phyloP scores from a whole-genome alignment of 805 yeast genomes.

The Ogataea siamensis region DNA sequence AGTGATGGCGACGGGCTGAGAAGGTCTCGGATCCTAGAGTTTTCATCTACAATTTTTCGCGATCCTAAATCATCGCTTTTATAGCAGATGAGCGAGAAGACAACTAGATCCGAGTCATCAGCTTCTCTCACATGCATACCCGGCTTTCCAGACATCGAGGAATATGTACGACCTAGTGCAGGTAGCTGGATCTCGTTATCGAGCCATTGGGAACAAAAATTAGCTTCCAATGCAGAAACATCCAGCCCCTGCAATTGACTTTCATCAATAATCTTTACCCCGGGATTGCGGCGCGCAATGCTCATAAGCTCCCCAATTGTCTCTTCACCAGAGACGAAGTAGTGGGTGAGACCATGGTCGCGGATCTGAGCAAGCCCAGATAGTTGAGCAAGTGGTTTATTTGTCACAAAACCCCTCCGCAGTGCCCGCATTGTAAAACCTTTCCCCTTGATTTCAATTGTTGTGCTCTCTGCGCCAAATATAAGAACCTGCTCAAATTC shows the following conservation, averaged over 20 bases:
- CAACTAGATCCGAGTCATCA: not conserved
- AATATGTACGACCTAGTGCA: too few relatives aligned
- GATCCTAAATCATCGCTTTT: too few relatives aligned
- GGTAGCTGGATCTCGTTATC: too few relatives aligned
- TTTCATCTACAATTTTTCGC: constrained; percentile 2
- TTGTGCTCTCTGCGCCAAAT: constrained; percentile 1
- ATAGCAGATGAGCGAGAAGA: constrained; percentile 6
- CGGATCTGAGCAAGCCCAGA: constrained; percentile 1
- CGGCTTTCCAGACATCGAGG: constrained; percentile 1
- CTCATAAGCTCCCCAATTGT: constrained; percentile 1
- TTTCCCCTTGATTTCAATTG: constrained; percentile 12
- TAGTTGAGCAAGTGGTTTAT: constrained; percentile 1
- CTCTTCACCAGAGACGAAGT: not conserved
- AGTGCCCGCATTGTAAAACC: constrained; percentile 3
- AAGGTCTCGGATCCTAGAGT: not conserved
- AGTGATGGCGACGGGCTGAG: too few relatives aligned
- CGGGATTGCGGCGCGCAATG: constrained; percentile 2
- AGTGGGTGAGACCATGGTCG: constrained; percentile 2
- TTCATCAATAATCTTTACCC: constrained; percentile 1
- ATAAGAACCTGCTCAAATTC: constrained; percentile 7
- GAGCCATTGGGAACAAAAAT: too few relatives aligned
- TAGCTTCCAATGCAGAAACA: constrained; percentile 1
- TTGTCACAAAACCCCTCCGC: constrained; percentile 12
- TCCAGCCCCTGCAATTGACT: constrained; percentile 2
- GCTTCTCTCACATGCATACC: not conserved